Evolutionary conservation across 441 rosid species (phyloP).

Genomic region (Populus hybrid): DNA sequence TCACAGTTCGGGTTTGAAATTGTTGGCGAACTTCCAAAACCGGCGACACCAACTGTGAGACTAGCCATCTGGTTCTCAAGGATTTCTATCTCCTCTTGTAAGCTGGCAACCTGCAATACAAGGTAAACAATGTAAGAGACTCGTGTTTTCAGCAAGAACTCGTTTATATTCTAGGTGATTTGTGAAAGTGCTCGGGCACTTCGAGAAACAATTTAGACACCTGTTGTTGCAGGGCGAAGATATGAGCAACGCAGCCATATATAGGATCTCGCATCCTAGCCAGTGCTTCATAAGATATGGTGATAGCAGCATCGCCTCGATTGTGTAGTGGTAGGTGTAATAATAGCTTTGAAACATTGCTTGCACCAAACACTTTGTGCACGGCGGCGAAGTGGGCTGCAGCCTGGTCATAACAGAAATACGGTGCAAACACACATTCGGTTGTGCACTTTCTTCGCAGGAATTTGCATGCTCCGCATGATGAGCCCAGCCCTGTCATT

Average conservation of each 20-base stretch:
- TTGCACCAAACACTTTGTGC: constrained; percentile 93
- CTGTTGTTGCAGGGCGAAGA: constrained; percentile 92
- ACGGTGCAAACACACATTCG: constrained; percentile 89
- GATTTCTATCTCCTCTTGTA: constrained; percentile 73
- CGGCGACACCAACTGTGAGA: constrained; percentile 27
- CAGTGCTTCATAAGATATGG: constrained; percentile 88
- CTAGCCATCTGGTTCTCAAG: constrained; percentile 61
- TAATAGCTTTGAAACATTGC: constrained; percentile 85
- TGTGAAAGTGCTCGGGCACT: neutral
- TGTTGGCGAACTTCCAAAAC: constrained; percentile 26
- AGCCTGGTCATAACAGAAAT: constrained; percentile 84
- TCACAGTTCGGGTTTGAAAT: constrained; percentile 23
- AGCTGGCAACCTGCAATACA: constrained; percentile 55
- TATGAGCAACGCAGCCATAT: constrained; percentile 85
- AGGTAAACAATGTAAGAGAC: neutral
- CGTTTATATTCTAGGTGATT: neutral
- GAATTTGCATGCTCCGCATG: constrained; percentile 98
- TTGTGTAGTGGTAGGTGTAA: constrained; percentile 59
- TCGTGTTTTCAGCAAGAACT: neutral
- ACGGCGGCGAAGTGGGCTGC: constrained; percentile 82
- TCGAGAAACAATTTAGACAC: constrained; percentile 26
- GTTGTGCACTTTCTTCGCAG: constrained; percentile 80
- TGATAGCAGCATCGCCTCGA: constrained; percentile 68
- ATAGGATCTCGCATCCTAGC: constrained; percentile 80
- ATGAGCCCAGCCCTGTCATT: constrained; percentile 84